These are phyloP conservation scores for Thelonectria discophora DNA, from an alignment of 2,329 filamentous ascomycete genomes.

Conservation along the genomic window DNA sequence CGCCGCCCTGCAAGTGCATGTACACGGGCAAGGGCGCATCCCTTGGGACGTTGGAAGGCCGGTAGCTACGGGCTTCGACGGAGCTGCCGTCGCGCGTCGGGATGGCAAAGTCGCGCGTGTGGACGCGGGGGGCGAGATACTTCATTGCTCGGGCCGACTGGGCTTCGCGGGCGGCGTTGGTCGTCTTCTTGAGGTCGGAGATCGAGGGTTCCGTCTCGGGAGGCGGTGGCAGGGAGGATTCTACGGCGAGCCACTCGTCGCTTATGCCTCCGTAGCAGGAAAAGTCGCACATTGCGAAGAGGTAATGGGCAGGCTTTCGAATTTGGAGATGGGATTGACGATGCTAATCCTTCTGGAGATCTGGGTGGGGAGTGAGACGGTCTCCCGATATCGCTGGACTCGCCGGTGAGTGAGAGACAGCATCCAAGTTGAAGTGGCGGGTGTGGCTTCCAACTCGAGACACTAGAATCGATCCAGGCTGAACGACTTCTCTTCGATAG, in stretches of 20 bases:
- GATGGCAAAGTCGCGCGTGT: conserved; percentile 45
- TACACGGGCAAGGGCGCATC: conserved; percentile 58
- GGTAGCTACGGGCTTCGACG: conserved; percentile 36
- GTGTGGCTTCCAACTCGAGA: too few species aligned
- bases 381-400: background rate
- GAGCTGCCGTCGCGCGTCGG: conserved; percentile 29
- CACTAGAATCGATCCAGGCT: too few species aligned
- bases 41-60: conserved; percentile 16
- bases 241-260: conserved; percentile 55
- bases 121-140: conserved; percentile 38
- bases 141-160: conserved; percentile 21
- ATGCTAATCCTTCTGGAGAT: background rate
- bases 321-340: background rate
- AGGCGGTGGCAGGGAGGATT: conserved; percentile 31
- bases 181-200: conserved; percentile 26
- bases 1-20: conserved; percentile 64
- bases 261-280: conserved; percentile 52
- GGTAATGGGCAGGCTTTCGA: background rate
- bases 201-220: conserved; percentile 13
- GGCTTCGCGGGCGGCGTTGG: conserved; percentile 30
- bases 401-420: background rate
- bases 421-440: too few species aligned
- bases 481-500: too few species aligned
- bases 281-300: conserved; percentile 37
- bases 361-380: background rate